Conservation (phyloP, 148 eudicot genomes). For the Agrostemma githago region DNA sequence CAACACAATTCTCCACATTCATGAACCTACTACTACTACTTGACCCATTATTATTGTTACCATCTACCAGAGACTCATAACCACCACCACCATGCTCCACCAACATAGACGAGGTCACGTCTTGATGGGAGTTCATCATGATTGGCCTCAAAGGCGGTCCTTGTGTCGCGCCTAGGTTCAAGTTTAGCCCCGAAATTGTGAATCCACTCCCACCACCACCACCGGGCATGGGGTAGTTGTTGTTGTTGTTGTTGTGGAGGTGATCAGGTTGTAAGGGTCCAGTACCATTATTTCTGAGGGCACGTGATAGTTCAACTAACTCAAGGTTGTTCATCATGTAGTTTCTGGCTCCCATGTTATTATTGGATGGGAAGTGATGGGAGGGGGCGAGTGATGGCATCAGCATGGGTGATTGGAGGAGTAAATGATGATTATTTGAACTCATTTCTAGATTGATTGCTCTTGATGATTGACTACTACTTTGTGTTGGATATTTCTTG, state of each 20-base stretch:
- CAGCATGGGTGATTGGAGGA: conserved; percentile 39
- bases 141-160: conserved; percentile 40
- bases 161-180: conserved; percentile 50
- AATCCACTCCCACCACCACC: conserved; percentile 34
- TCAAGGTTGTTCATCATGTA: conserved; percentile 48
- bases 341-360: conserved; percentile 30
- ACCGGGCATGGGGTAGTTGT: conserved; percentile 30
- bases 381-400: conserved; percentile 33
- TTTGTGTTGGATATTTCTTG: conserved; percentile 55
- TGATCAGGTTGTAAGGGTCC: conserved; percentile 26
- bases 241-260: conserved; percentile 42
- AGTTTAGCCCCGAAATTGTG: conserved; percentile 59
- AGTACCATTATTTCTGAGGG: conserved; percentile 30
- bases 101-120: conserved; percentile 35
- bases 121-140: conserved; percentile 30
- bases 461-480: conserved; percentile 42
- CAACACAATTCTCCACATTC: conserved; percentile 58
- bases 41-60: conserved; percentile 1
- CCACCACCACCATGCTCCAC: conserved; percentile 29
- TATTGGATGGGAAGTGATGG: conserved; percentile 40
- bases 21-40: conserved; percentile 32
- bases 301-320: conserved; percentile 45
- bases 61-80: conserved; percentile 37
- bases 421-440: conserved; percentile 16
- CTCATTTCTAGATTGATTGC: conserved; percentile 44